Percentiles rank a stretch among this genome's conserved stretches.
Conservation (phyloP, 2,329 filamentous ascomycete genomes). For the Bipolaris victoriae region DNA sequence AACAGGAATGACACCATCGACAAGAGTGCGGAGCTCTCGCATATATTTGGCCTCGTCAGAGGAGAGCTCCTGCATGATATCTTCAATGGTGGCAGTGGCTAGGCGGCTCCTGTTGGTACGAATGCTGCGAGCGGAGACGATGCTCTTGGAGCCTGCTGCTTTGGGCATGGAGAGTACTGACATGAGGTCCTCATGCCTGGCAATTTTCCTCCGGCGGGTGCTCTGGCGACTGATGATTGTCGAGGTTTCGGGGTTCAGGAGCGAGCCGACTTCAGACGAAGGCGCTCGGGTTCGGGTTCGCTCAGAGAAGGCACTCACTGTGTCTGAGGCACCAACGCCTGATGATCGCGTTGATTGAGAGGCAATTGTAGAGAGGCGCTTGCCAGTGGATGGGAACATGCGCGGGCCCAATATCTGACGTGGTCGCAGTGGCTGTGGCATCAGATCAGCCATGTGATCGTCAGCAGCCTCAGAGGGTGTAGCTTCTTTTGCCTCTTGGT, state of each 20-base stretch:
- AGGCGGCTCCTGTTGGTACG: conserved; percentile 72
- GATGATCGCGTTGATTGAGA: conserved; percentile 48
- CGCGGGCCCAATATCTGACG: conserved; percentile 51
- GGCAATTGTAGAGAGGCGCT: conserved; percentile 64
- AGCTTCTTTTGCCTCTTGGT: conserved; percentile 38
- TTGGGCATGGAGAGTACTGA: conserved; percentile 81
- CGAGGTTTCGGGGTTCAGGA: conserved; percentile 41
- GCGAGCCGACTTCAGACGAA: conserved; percentile 40
- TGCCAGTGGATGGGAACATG: conserved; percentile 60
- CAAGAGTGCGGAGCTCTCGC: conserved; percentile 87
- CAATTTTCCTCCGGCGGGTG: conserved; percentile 69
- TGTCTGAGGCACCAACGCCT: conserved; percentile 21
- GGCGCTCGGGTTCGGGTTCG: conserved; percentile 23
- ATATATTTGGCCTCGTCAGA: conserved; percentile 88
- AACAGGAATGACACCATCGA: conserved; percentile 94
- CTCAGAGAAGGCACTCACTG: conserved; percentile 26
- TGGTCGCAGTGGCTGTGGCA: conserved; percentile 40
- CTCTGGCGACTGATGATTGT: conserved; percentile 54
- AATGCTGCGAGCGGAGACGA: conserved; percentile 78
- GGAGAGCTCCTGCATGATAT: conserved; percentile 79
- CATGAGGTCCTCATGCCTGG: conserved; percentile 91
- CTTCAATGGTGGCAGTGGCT: conserved; percentile 71
- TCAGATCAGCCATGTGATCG: conserved; percentile 37
- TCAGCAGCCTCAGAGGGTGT: conserved; percentile 48
- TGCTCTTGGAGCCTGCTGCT: conserved; percentile 68